Percentiles rank a stretch among this genome's conserved stretches.
phyloP scores from a whole-genome alignment of 2,329 filamentous ascomycete species.

The Colletotrichum nymphaeae region DNA sequence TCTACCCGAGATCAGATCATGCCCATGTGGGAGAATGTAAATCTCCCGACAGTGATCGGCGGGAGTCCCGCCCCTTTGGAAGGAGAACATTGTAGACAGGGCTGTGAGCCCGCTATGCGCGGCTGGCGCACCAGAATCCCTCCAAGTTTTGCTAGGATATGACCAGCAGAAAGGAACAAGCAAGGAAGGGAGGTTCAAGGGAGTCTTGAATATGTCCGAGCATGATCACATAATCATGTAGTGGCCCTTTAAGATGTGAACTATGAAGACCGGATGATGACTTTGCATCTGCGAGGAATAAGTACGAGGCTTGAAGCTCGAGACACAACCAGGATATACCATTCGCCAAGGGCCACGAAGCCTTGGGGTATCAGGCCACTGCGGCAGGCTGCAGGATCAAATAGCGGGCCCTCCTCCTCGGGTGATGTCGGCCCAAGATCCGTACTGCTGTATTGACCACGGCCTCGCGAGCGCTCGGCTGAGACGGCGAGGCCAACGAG shows the following conservation, averaged over 20 bases:
- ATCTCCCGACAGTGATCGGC: background rate
- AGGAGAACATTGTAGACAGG: background rate
- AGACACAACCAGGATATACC: background rate
- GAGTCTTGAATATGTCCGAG: background rate
- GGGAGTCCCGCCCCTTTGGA: background rate
- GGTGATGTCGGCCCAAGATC: background rate
- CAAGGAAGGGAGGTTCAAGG: background rate
- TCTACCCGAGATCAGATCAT: background rate
- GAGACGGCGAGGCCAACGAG: background rate
- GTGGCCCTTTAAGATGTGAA: background rate
- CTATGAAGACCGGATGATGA: background rate
- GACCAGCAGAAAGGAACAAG: background rate
- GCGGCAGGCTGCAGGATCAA: slow-evolving; percentile 8
- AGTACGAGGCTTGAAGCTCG: background rate
- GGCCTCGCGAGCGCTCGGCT: background rate
- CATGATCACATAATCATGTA: background rate
- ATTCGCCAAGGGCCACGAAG: background rate
- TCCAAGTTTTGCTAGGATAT: too few relatives aligned
- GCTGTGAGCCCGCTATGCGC: background rate
- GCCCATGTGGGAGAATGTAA: background rate
- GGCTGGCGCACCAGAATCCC: too few relatives aligned
- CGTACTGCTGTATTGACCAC: too few relatives aligned
- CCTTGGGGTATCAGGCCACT: background rate
- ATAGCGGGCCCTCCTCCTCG: slow-evolving; percentile 2
- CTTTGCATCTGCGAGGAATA: too few relatives aligned